Conservation (phyloP, 768 basidiomycete genomes). For the Nidularia sp. region DNA sequence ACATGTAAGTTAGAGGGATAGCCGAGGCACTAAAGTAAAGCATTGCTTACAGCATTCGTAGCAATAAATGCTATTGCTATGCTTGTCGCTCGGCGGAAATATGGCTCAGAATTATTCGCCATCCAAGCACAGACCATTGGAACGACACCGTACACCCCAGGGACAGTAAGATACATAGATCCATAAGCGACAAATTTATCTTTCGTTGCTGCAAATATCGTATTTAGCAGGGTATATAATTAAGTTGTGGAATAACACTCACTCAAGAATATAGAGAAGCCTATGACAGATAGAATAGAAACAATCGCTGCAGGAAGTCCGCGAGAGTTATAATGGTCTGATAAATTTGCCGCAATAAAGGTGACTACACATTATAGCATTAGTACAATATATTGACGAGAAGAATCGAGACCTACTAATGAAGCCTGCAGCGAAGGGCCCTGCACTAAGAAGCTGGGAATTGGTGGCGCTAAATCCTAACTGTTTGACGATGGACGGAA, state of each 20-base stretch:
- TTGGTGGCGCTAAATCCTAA: slow-evolving; percentile 24
- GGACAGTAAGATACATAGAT: slow-evolving; percentile 27
- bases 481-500: slow-evolving; percentile 32
- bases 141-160: slow-evolving; percentile 24
- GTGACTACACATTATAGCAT: slow-evolving; percentile 13
- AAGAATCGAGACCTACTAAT: slow-evolving; percentile 17
- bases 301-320: slow-evolving; percentile 17
- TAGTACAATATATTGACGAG: neutral
- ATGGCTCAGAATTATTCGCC: slow-evolving; percentile 32
- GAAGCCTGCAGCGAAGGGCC: slow-evolving; percentile 31
- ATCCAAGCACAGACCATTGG: slow-evolving; percentile 29
- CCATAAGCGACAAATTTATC: slow-evolving; percentile 23
- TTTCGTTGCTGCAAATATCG: slow-evolving; percentile 10
- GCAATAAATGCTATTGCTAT: neutral
- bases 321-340: slow-evolving; percentile 20
- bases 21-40: slow-evolving; percentile 7
- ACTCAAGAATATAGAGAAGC: slow-evolving; percentile 26
- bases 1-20: neutral
- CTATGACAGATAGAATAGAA: slow-evolving; percentile 18
- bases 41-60: slow-evolving; percentile 8
- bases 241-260: slow-evolving; percentile 1
- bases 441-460: slow-evolving; percentile 31
- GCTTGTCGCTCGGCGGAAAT: slow-evolving; percentile 30
- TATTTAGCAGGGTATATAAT: neutral
- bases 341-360: slow-evolving; percentile 15